phyloP scores from a whole-genome alignment of 805 yeast species.

The Priceomyces medius region DNA sequence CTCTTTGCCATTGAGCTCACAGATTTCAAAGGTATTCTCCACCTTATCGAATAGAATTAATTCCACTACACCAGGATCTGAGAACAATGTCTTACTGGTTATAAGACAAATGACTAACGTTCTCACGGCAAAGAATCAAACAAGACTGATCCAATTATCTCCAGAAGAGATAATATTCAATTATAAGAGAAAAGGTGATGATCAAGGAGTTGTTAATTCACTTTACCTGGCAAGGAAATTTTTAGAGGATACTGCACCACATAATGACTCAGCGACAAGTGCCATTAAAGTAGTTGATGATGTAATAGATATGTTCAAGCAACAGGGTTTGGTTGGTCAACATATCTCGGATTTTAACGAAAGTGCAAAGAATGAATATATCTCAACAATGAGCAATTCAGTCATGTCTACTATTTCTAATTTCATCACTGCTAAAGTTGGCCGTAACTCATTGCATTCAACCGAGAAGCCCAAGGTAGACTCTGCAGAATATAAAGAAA shows the following conservation, averaged over 20 bases:
- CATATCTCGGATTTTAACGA: constrained; percentile 7
- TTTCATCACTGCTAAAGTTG: constrained; percentile 19
- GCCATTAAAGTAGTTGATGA: constrained; percentile 25
- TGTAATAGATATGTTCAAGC: constrained; percentile 18
- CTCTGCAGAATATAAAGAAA: constrained; percentile 48
- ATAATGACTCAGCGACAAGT: constrained; percentile 12
- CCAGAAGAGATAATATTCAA: constrained; percentile 20
- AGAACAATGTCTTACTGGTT: constrained; percentile 32
- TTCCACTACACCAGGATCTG: constrained; percentile 18
- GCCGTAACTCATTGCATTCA: constrained; percentile 12
- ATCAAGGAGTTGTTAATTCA: constrained; percentile 25
- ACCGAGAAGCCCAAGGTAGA: constrained; percentile 27
- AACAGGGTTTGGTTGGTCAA: neutral
- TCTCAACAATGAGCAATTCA: constrained; percentile 16
- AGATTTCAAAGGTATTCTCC: constrained; percentile 31
- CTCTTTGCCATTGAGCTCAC: constrained; percentile 19
- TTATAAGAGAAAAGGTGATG: constrained; percentile 22
- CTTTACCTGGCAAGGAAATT: constrained; percentile 31
- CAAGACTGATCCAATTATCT: constrained; percentile 13
- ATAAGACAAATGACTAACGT: constrained; percentile 40
- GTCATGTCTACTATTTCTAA: constrained; percentile 25
- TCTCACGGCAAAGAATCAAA: constrained; percentile 17
- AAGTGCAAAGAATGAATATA: constrained; percentile 8
- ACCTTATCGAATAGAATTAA: constrained; percentile 32
- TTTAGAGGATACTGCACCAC: constrained; percentile 17